Conservation (phyloP, 2,329 filamentous ascomycete species). For the Penicillium sp. region DNA sequence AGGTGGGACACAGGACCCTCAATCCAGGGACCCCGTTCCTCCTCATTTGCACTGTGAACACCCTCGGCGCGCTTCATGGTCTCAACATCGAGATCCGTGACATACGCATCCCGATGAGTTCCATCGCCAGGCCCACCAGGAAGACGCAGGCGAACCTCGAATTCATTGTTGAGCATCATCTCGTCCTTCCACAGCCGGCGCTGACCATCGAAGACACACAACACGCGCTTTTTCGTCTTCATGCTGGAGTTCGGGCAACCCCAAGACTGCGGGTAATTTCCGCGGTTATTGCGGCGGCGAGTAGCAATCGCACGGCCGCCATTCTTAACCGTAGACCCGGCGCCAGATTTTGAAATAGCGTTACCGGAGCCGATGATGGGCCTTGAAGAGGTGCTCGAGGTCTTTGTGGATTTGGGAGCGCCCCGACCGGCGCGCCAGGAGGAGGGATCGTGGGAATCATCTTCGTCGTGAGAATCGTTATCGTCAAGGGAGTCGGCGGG, state of each 20-base stretch:
- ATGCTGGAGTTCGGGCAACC: slow-evolving; percentile 90
- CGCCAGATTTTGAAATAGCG: slow-evolving; percentile 47
- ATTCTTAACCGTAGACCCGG: slow-evolving; percentile 71
- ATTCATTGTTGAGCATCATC: slow-evolving; percentile 96
- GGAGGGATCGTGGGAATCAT: slow-evolving; percentile 55
- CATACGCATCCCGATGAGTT: slow-evolving; percentile 79
- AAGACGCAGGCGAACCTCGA: slow-evolving; percentile 86
- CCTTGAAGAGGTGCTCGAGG: slow-evolving; percentile 54
- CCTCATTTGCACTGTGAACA: slow-evolving; percentile 75
- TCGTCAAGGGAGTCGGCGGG: slow-evolving; percentile 55
- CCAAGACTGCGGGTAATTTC: slow-evolving; percentile 93
- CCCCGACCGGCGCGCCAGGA: slow-evolving; percentile 53
- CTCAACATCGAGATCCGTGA: slow-evolving; percentile 91
- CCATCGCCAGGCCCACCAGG: slow-evolving; percentile 76
- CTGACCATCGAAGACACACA: slow-evolving; percentile 87
- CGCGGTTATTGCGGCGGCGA: slow-evolving; percentile 84
- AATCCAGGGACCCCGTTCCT: slow-evolving; percentile 86
- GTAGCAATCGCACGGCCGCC: slow-evolving; percentile 63
- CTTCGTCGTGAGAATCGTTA: slow-evolving; percentile 60
- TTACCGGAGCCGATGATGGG: slow-evolving; percentile 54
- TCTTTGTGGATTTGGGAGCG: slow-evolving; percentile 54
- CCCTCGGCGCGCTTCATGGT: slow-evolving; percentile 87
- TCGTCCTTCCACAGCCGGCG: slow-evolving; percentile 95
- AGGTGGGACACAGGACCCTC: slow-evolving; percentile 33
- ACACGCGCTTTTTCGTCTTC: slow-evolving; percentile 96